phyloP scores from a whole-genome alignment of 176 grass and related monocot species.

The Avena sativa region DNA sequence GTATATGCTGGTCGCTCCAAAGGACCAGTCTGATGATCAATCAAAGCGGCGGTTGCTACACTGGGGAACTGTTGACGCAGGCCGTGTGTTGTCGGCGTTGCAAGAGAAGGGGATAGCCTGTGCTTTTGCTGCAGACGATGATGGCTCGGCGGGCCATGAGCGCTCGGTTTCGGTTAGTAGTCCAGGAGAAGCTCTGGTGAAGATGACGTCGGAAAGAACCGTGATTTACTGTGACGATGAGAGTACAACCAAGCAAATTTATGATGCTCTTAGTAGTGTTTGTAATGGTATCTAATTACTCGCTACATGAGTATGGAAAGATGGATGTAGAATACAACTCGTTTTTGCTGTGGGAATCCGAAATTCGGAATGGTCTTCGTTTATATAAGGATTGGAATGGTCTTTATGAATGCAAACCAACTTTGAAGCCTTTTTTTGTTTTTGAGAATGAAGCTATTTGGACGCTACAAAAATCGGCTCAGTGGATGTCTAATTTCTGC shows the following conservation, averaged over 20 bases:
- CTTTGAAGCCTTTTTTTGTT: no score
- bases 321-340: not conserved
- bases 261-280: constrained; percentile 52
- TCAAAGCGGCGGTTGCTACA: constrained; percentile 57
- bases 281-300: constrained; percentile 61
- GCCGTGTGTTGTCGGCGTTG: constrained; percentile 44
- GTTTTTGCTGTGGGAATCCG: not conserved
- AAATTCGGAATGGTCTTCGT: no score
- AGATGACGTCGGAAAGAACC: constrained; percentile 37
- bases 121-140: constrained; percentile 24
- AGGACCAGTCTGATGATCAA: constrained; percentile 21
- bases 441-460: no score
- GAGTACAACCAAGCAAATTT: constrained; percentile 43
- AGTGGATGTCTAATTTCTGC: no score
- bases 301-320: not conserved
- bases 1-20: constrained; percentile 55
- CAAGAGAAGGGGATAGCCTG: constrained; percentile 61
- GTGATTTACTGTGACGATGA: constrained; percentile 63
- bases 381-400: no score
- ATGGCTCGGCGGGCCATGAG: not conserved
- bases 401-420: no score
- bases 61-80: constrained; percentile 58
- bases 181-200: constrained; percentile 64
- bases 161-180: constrained; percentile 49
- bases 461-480: no score